Conservation (phyloP, 2,329 filamentous ascomycete genomes). For the Diaporthe nobilis region DNA sequence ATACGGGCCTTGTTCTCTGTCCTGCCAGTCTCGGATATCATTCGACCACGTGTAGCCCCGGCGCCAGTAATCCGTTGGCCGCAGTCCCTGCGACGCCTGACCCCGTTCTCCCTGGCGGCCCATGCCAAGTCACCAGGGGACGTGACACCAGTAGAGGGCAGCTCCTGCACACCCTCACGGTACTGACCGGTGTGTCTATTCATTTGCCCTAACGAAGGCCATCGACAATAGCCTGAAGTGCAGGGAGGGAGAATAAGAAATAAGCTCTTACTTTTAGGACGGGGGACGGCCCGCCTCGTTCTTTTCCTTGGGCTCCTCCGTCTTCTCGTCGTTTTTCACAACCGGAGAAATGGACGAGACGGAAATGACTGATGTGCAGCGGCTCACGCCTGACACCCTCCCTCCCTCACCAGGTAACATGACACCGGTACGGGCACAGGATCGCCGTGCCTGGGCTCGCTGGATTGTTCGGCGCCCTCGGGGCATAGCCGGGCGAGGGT, state of each 20-base stretch:
- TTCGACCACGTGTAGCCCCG: constrained; percentile 30
- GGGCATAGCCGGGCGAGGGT: constrained; percentile 9
- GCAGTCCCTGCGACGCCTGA: neutral
- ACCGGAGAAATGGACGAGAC: neutral
- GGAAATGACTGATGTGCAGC: constrained; percentile 1
- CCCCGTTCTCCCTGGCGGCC: neutral
- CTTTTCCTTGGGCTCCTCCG: neutral
- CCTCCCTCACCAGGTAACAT: neutral
- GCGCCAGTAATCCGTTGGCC: constrained; percentile 3
- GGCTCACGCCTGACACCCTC: neutral
- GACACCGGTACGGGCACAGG: neutral
- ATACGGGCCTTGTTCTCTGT: neutral
- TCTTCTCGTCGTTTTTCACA: constrained; percentile 1
- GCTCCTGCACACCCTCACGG: constrained; percentile 25
- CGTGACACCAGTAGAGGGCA: constrained; percentile 32
- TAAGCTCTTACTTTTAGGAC: constrained; percentile 6
- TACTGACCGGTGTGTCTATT: constrained; percentile 13
- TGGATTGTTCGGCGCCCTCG: constrained; percentile 10
- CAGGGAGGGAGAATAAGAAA: neutral
- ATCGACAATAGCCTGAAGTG: constrained; percentile 26
- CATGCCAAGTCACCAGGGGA: constrained; percentile 15
- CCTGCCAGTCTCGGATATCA: constrained; percentile 8
- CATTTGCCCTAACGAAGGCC: constrained; percentile 20
- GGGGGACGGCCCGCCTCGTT: constrained; percentile 30
- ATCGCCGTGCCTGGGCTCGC: neutral